Evolutionary conservation across 2,329 filamentous ascomycete genomes (phyloP), one percentile per base, ranked within the genome.

Genomic region (Xylariomycetidae sp.): DNA sequence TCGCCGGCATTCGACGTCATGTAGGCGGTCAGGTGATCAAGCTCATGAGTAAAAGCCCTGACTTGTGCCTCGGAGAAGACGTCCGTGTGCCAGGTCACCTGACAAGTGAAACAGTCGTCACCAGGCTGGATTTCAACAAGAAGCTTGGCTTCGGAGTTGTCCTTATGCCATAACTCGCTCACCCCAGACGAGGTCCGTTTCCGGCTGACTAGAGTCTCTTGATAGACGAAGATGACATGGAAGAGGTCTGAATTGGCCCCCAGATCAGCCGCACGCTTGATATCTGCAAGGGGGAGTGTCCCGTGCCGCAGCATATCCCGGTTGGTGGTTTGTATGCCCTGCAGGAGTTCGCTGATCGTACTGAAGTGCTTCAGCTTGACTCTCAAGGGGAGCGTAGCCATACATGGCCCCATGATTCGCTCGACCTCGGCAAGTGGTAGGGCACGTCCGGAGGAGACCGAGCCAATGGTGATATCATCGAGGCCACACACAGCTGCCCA

Each of bases 151-250:
- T 94, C 88, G 6, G 92, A 64, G 15, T 75, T 74, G 52, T 95
- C 89, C 5, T 70, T 57, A 32, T 82, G 77, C 17, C 72, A 68
- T 0, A 74, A 53, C 34, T 87, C 66, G 8, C 50, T 56, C 0
- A 90, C 63, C 2, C 53, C 22, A 3, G 57, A 46, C 1, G 43
- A 39, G 1, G 26, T 19, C 19, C 42, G 13, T 25, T 32, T 31
- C 17, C 42, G 48, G 46, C 47, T 61, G 50, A 64, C 59, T 1
- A 82, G 63, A 0, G 80, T 83, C 50, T 94, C 82, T 48, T 95
- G 89, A 68, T 89, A 95, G 0, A 89, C 79, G 48, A 94, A 81
- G 0, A 95, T 63, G 1, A 80, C 71, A 45, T 94, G 85, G 46
- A 90, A 95, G 0, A 94, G 58, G 1, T 61, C 59, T 24, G 75